Conservation (phyloP, 441 rosid species). For the Kokia cookei region DNA sequence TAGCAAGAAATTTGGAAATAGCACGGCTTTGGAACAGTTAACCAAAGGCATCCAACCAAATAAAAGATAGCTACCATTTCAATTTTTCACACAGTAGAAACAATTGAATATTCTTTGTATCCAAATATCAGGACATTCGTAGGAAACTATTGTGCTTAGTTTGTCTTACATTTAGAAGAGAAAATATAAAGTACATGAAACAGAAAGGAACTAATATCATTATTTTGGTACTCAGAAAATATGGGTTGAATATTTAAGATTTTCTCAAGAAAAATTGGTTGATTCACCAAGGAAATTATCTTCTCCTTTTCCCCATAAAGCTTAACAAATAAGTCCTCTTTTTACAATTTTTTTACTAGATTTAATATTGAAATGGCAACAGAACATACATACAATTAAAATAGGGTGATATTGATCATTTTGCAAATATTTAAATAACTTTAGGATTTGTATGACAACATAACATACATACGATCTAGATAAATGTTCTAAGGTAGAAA, state of each 20-base stretch:
- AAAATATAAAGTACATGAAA: neutral
- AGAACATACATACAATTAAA: neutral
- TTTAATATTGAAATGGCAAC: neutral
- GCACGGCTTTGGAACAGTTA: neutral
- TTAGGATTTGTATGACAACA: neutral
- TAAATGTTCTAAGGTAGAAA: neutral
- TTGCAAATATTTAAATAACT: constrained; percentile 35
- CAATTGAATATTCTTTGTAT: too few species aligned
- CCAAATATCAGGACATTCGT: too few species aligned
- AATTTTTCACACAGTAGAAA: neutral
- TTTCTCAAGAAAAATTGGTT: neutral
- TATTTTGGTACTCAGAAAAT: neutral
- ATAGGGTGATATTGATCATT: constrained; percentile 56
- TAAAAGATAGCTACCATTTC: neutral
- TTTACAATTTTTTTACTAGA: constrained; percentile 22
- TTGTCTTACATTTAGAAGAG: neutral
- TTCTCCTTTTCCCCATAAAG: neutral
- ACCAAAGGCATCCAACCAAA: neutral
- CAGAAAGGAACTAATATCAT: neutral
- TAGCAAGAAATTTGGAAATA: neutral
- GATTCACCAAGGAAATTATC: neutral
- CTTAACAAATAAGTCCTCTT: neutral
- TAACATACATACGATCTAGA: neutral
- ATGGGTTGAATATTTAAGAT: neutral
- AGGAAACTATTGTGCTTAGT: too few species aligned